Conservation (phyloP, 441 rosid species). For the Hura crepitans region DNA sequence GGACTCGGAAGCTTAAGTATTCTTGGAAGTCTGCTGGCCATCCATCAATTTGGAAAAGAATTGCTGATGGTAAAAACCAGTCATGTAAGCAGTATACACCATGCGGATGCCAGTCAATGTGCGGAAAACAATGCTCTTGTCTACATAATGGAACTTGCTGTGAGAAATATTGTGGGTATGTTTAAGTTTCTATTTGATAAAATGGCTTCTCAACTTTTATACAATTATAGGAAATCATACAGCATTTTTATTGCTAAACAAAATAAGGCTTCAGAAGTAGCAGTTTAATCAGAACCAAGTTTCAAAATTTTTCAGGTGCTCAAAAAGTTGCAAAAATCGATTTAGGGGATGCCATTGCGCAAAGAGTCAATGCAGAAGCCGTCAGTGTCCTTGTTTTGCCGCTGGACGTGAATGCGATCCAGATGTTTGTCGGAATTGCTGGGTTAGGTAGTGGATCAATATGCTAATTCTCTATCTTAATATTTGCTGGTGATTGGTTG, state of each 20-base stretch:
- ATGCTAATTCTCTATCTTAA: conserved; percentile 9
- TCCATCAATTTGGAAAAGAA: conserved; percentile 65
- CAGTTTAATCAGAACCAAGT: neutral
- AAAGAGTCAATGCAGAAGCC: conserved; percentile 82
- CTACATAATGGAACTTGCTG: conserved; percentile 69
- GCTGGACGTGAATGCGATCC: conserved; percentile 94
- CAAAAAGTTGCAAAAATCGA: conserved; percentile 77
- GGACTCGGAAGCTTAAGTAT: conserved; percentile 68
- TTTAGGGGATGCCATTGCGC: conserved; percentile 90
- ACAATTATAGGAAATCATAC: conserved; percentile 10
- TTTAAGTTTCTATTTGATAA: conserved; percentile 18
- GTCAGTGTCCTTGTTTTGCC: conserved; percentile 92
- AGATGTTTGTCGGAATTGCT: conserved; percentile 81
- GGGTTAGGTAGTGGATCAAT: conserved; percentile 47
- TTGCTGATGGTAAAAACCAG: conserved; percentile 55
- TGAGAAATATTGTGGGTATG: conserved; percentile 95
- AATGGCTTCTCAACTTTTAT: neutral
- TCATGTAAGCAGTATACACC: conserved; percentile 73
- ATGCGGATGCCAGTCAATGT: conserved; percentile 73
- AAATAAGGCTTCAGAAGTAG: neutral
- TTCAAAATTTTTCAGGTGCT: conserved; percentile 53
- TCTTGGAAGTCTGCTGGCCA: conserved; percentile 78
- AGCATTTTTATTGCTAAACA: conserved; percentile 7
- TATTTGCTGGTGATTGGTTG: neutral
- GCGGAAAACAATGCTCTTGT: conserved; percentile 84